Conservation (phyloP, 768 basidiomycete species). For the Heimioporus sp. region DNA sequence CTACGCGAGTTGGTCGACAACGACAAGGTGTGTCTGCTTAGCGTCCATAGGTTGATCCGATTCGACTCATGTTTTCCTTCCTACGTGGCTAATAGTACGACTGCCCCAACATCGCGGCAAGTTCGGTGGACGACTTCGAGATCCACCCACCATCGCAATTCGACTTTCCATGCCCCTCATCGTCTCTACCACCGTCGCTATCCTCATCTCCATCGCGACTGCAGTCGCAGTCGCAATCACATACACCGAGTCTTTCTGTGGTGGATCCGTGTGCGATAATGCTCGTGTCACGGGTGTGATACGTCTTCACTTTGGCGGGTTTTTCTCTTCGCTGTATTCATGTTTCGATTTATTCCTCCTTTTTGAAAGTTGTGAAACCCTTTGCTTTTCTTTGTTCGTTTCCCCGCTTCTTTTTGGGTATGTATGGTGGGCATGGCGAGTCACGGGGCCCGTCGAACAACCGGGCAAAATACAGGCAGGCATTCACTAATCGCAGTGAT, state of each 20-base stretch:
- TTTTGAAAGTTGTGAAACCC: too few relatives aligned
- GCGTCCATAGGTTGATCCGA: background rate
- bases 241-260: background rate
- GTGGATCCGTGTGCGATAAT: slow-evolving; percentile 11
- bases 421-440: too few relatives aligned
- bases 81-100: slow-evolving; percentile 11
- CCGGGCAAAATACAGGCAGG: too few relatives aligned
- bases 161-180: slow-evolving; percentile 4
- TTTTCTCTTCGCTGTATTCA: too few relatives aligned
- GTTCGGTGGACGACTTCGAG: slow-evolving; percentile 20
- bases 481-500: too few relatives aligned
- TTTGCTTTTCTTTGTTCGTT: too few relatives aligned
- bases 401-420: too few relatives aligned
- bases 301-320: too few relatives aligned
- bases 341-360: too few relatives aligned
- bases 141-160: slow-evolving; percentile 6
- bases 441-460: too few relatives aligned
- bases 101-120: slow-evolving; percentile 24
- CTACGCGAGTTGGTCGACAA: slow-evolving; percentile 27
- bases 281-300: slow-evolving; percentile 15
- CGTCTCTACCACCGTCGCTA: too few relatives aligned
- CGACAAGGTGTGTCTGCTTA: slow-evolving; percentile 18
- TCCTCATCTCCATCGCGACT: background rate
- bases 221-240: background rate
- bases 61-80: background rate